Evolutionary conservation across 2,329 filamentous ascomycete species (phyloP).

Genomic region (Neonectria faginata): DNA sequence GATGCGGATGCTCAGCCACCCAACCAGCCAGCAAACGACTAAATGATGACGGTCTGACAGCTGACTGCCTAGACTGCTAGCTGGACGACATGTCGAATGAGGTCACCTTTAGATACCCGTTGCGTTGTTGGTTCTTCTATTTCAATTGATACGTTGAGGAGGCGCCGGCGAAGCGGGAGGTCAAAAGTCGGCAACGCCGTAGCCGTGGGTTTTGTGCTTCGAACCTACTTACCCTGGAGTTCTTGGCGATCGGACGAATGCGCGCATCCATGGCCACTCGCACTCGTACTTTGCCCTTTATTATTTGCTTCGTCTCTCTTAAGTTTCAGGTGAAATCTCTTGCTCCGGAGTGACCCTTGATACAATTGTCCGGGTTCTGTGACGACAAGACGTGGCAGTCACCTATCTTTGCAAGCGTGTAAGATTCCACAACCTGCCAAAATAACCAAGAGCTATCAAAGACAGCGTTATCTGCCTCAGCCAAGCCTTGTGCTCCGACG

Average conservation of each 20-base stretch:
- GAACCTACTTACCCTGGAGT: constrained; percentile 10
- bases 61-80: background rate
- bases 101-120: background rate
- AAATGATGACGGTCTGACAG: constrained; percentile 14
- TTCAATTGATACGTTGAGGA: background rate
- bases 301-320: background rate
- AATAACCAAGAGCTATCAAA: background rate
- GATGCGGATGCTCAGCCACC: constrained; percentile 13
- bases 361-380: constrained; percentile 2
- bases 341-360: constrained; percentile 12
- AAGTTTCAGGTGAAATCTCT: constrained; percentile 16
- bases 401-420: background rate
- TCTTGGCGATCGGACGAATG: constrained; percentile 4
- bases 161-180: background rate
- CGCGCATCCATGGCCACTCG: background rate
- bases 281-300: background rate
- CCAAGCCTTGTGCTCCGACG: constrained; percentile 7
- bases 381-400: constrained; percentile 9
- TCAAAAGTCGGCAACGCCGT: background rate
- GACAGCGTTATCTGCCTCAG: background rate
- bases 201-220: background rate
- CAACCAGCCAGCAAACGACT: constrained; percentile 7
- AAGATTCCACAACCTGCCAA: background rate
- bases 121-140: constrained; percentile 8
- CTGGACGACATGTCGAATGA: background rate